Evolutionary conservation across 441 rosid species (phyloP).

Genomic region (Syzygium malaccense): DNA sequence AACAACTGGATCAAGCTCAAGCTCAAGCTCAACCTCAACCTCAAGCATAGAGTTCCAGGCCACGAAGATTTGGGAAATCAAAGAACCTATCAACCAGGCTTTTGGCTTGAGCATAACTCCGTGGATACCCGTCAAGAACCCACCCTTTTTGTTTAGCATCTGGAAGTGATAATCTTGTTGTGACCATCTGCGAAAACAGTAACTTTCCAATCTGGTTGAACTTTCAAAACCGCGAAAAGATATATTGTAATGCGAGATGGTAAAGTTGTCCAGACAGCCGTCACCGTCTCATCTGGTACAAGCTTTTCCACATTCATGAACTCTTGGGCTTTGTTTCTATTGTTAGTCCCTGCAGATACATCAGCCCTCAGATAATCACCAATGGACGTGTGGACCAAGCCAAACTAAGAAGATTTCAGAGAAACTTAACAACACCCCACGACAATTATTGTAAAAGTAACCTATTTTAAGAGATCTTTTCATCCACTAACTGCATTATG

Average conservation of each 20-base stretch:
- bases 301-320: slow-evolving; percentile 76
- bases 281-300: slow-evolving; percentile 87
- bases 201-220: background rate
- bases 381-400: slow-evolving; percentile 85
- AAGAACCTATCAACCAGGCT: slow-evolving; percentile 44
- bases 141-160: slow-evolving; percentile 83
- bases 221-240: background rate
- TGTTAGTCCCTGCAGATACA: slow-evolving; percentile 68
- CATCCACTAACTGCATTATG: background rate
- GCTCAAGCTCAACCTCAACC: no score
- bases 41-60: no score
- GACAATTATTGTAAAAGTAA: background rate
- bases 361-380: slow-evolving; percentile 87
- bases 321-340: slow-evolving; percentile 71
- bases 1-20: no score
- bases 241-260: background rate
- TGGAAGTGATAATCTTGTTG: slow-evolving; percentile 50
- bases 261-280: slow-evolving; percentile 34
- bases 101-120: slow-evolving; percentile 67
- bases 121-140: slow-evolving; percentile 94
- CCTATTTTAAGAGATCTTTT: background rate
- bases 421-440: background rate
- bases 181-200: slow-evolving; percentile 53
- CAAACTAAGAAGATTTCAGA: slow-evolving; percentile 47
- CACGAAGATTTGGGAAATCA: no score